These are phyloP conservation scores for Mucuna pruriens DNA, from an alignment of 306 rosid genomes.

Conservation along the genomic window DNA sequence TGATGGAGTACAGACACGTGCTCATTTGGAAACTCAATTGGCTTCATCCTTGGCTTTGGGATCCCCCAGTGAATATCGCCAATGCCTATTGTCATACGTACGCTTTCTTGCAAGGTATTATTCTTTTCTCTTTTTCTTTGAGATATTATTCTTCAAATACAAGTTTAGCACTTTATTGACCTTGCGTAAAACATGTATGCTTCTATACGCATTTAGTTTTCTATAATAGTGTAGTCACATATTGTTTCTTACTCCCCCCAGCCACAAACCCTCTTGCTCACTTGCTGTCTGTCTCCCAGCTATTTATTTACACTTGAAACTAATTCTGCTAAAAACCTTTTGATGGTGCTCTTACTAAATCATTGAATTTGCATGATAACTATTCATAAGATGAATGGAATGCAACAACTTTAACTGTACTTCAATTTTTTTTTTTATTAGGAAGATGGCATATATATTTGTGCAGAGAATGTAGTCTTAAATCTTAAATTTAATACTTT, in stretches of 20 bases:
- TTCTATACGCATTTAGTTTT: neutral
- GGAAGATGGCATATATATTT: slow-evolving; percentile 1
- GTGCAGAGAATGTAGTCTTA: neutral
- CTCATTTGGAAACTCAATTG: slow-evolving; percentile 94
- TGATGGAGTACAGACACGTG: slow-evolving; percentile 96
- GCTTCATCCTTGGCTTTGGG: slow-evolving; percentile 88
- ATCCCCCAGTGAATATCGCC: slow-evolving; percentile 92
- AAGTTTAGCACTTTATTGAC: neutral
- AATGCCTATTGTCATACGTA: slow-evolving; percentile 80
- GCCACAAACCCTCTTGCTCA: neutral
- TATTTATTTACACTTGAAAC: neutral
- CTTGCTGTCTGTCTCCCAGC: neutral
- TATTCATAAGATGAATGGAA: neutral
- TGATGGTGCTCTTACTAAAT: neutral
- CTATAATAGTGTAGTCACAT: neutral
- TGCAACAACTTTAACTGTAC: neutral
- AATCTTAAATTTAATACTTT: neutral
- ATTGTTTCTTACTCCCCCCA: neutral
- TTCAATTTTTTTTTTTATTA: neutral
- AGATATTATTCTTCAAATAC: slow-evolving; percentile 22
- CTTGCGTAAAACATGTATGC: slow-evolving; percentile 12
- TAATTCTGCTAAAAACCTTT: neutral
- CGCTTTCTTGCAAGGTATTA: slow-evolving; percentile 92
- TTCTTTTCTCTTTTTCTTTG: neutral
- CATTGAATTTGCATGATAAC: neutral